phyloP scores from a whole-genome alignment of 306 rosid species.

The Potentilla sterilis region DNA sequence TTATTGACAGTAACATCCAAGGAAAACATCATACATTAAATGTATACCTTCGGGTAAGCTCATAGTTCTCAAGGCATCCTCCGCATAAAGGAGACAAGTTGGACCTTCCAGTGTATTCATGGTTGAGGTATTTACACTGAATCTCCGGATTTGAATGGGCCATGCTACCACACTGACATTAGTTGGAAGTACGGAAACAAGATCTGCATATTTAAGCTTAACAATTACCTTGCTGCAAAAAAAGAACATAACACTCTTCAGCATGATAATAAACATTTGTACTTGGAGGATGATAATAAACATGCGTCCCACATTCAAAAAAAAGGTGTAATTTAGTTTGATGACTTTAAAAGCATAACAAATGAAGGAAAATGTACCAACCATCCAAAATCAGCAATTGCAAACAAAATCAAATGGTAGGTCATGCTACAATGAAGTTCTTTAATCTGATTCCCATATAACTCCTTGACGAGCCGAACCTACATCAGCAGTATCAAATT shows the following conservation, averaged over 20 bases:
- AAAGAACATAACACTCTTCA: conserved; percentile 34
- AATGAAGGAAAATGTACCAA: conserved; percentile 39
- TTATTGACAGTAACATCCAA: neutral
- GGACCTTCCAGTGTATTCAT: conserved; percentile 49
- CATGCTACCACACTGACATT: conserved; percentile 69
- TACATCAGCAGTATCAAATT: conserved; percentile 29
- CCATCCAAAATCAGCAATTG: conserved; percentile 73
- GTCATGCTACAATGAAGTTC: conserved; percentile 87
- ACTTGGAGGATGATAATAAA: neutral
- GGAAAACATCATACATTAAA: conserved; percentile 7
- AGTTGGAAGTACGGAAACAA: conserved; percentile 67
- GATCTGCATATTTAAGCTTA: conserved; percentile 78
- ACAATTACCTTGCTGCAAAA: conserved; percentile 85
- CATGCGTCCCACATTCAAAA: neutral
- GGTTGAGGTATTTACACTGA: conserved; percentile 28
- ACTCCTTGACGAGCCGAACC: conserved; percentile 94
- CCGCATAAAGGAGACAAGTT: conserved; percentile 72
- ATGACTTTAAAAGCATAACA: neutral
- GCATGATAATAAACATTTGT: conserved; percentile 2
- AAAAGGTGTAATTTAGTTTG: neutral
- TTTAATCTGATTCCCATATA: conserved; percentile 82
- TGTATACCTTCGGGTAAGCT: conserved; percentile 82
- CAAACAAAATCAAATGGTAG: conserved; percentile 68
- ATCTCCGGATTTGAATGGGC: conserved; percentile 63
- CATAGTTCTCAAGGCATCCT: conserved; percentile 79